Percentiles rank a stretch among this genome's conserved stretches.
These are phyloP conservation scores for Phanerochaete carnosa DNA, from an alignment of 768 basidiomycete species.

Conservation along the genomic window DNA sequence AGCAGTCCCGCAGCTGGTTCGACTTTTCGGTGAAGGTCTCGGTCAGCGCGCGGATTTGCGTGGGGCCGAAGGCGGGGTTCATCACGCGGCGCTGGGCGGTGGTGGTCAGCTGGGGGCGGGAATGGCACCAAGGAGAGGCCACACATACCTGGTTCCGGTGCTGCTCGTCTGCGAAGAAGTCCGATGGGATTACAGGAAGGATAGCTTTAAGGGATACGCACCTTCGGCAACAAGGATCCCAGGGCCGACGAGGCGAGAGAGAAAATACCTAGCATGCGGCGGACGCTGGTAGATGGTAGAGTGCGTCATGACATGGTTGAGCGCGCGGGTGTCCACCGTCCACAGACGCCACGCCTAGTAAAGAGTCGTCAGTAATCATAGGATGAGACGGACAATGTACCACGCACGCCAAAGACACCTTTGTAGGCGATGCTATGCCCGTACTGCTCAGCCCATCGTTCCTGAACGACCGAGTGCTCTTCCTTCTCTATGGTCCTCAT, in stretches of 20 bases:
- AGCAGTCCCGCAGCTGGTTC: constrained; percentile 13
- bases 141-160: not conserved
- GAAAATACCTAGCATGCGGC: constrained; percentile 30
- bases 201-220: too few species aligned
- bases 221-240: constrained; percentile 45
- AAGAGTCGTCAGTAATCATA: not conserved
- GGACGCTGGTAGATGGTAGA: constrained; percentile 57
- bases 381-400: not conserved
- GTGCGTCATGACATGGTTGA: constrained; percentile 62
- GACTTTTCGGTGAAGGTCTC: constrained; percentile 21
- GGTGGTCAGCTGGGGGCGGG: not conserved
- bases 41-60: constrained; percentile 22
- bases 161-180: not conserved
- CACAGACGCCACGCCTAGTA: not conserved
- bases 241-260: constrained; percentile 40
- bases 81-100: not conserved
- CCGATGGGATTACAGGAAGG: too few species aligned
- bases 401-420: constrained; percentile 41
- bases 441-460: constrained; percentile 48
- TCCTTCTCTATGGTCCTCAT: constrained; percentile 40
- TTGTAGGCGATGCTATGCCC: constrained; percentile 45
- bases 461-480: constrained; percentile 33
- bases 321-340: constrained; percentile 6
- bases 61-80: constrained; percentile 28
- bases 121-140: not conserved